Base-by-base conservation (phyloP, 2,329 filamentous ascomycete genomes). In the Microsporum audouinii region DNA sequence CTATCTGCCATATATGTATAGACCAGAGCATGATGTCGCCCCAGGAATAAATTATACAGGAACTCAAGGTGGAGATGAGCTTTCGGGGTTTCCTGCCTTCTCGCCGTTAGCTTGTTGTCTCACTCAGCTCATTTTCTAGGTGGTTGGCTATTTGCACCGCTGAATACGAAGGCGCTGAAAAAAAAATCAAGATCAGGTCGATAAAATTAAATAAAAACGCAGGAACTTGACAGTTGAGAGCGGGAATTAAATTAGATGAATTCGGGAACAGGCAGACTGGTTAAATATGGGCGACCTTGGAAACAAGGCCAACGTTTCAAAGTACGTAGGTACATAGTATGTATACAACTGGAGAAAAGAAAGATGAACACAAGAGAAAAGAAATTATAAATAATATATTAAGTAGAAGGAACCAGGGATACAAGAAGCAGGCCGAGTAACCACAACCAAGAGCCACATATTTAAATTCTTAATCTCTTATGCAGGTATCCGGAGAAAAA, bases 301-400 rank as follows among this genome's bases (percentile, higher is more conserved):
- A 53, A 53, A 53, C 49, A 34, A 53, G 49, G 29, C 49, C 49
- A 33, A 53, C 49, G 49, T 53, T 53, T 53, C 49, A 34, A 53
- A 53, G 49, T n/a, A 34, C 12, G 39, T n/a, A 43, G 17, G 17
- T 23, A 23, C 17, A 23, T 23, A 23, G 17, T 23, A 23, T 23
- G 17, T 43, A n/a, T 43, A 43, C 39, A 36, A 43, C 7, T 6
- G 29, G 27, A 34, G 23, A n/a, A n/a, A 53, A 53, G 49, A 53
- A 31, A 34, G 8, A 34, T 8, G 43, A 47, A 17, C 23, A 23
- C 23, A 2, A 53, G 17, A 53, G 12, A 53, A 53, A 53, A 53
- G 49, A 53, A 53, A 53, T 53, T 53, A 53, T 53, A 34, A 53
- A 53, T 53, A 33, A 53, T 53, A 53, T 27, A 29, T 34, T 53